phyloP scores from a whole-genome alignment of 2,329 filamentous ascomycete species.

The Phaeomoniella chlamydospora region DNA sequence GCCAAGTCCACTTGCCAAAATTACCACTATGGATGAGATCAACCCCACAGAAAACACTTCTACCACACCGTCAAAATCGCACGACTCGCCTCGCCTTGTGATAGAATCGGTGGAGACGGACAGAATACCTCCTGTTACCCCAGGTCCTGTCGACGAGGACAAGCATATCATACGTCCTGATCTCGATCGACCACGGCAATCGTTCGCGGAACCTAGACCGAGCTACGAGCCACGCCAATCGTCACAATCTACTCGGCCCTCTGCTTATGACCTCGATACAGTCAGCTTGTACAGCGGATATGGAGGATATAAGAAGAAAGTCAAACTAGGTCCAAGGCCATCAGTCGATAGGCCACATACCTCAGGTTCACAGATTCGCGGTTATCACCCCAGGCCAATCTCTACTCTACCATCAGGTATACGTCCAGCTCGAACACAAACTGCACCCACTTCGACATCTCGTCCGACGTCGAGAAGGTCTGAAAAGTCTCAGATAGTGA shows the following conservation, averaged over 20 bases:
- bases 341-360: constrained; percentile 50
- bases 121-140: constrained; percentile 4
- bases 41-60: constrained; percentile 38
- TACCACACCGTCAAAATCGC: constrained; percentile 28
- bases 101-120: constrained; percentile 9
- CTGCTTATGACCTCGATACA: constrained; percentile 27
- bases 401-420: constrained; percentile 71
- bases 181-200: background rate
- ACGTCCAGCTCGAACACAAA: constrained; percentile 42
- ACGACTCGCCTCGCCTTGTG: constrained; percentile 8
- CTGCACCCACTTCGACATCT: constrained; percentile 20
- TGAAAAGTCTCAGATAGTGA: background rate
- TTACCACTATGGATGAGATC: background rate
- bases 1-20: background rate
- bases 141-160: constrained; percentile 10
- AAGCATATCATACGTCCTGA: constrained; percentile 4
- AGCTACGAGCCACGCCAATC: constrained; percentile 21
- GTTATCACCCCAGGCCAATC: constrained; percentile 49
- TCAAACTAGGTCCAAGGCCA: constrained; percentile 78
- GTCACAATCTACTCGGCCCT: constrained; percentile 26
- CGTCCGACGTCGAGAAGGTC: background rate
- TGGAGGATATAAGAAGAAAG: constrained; percentile 52
- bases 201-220: constrained; percentile 11
- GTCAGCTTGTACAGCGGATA: constrained; percentile 26
- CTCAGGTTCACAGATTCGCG: constrained; percentile 28